Evolutionary conservation across 1,139 yeast species (phyloP), one percentile per base, ranked within the genome.

Genomic region (Geotrichum carabidarum): DNA sequence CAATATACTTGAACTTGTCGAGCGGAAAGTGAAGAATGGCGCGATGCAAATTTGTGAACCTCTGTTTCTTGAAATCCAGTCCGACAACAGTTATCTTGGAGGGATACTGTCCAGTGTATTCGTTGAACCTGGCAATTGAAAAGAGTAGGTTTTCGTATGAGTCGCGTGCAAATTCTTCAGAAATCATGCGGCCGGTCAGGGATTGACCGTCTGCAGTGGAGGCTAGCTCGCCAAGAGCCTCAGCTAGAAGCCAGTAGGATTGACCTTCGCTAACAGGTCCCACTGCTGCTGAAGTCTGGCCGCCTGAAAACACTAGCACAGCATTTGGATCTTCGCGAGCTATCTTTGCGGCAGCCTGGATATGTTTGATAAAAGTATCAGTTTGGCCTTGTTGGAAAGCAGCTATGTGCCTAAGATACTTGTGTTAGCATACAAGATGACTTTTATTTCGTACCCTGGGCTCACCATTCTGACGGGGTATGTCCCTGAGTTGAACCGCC

Each of bases 61-160:
- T 71, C 15, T 68, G 65, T 52, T 80, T 69, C 63, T 88, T 88
- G 69, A 88, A 88, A 51, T 81, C 89, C 66, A 86, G 86, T 2
- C 95, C 95, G 6, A 83, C 78, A 5, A 88, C 75, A 0, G 82
- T 78, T 2, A 86, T 72, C 1, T 62, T 62, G 0, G 64, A 53
- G 0, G 95, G 95, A 59, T 78, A 83, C 1, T 14, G 42, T 0
- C 74, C 71, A 6, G 72, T 68, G 1, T 77, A 60, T 61, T 83
- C 83, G 46, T 76, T 70, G 65, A 77, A 87, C 50, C 84, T 71
- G 48, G 81, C 76, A 1, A 87, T 62, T 61, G 85, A 81, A 65
- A 81, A 86, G 1, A 86, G 59, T 7, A 87, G 78, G 66, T 88
- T 88, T 65, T 88, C 95, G 66, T 84, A 84, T 1, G 95, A 86